Conservation (phyloP, 1,139 yeast genomes). For the Pichia sp. region DNA sequence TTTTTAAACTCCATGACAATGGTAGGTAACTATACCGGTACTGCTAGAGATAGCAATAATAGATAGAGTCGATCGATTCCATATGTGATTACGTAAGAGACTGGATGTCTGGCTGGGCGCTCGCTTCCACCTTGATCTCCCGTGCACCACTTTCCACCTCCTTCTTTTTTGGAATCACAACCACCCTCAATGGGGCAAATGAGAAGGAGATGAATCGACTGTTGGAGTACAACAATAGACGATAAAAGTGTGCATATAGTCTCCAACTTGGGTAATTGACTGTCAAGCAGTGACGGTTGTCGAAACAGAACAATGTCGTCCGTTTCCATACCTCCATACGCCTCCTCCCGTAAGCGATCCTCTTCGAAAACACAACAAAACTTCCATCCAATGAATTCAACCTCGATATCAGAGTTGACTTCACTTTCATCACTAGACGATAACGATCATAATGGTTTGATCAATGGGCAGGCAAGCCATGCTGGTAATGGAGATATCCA, state of each 20-base stretch:
- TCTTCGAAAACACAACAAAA: slow-evolving; percentile 31
- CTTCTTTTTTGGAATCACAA: not conserved
- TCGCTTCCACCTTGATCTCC: not conserved
- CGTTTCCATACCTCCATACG: not conserved
- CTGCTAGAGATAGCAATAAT: not conserved
- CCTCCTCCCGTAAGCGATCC: slow-evolving; percentile 27
- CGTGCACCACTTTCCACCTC: not conserved
- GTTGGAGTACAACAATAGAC: not conserved
- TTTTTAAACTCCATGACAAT: no score
- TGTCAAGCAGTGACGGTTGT: not conserved
- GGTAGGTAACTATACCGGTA: no score
- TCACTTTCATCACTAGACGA: not conserved
- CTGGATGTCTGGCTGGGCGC: no score
- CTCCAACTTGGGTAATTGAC: not conserved
- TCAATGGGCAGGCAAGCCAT: not conserved
- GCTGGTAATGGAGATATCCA: not conserved
- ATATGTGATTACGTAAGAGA: not conserved
- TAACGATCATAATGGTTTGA: not conserved
- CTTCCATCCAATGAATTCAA: slow-evolving; percentile 27
- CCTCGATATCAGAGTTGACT: slow-evolving; percentile 12
- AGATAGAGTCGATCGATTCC: not conserved
- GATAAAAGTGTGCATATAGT: not conserved
- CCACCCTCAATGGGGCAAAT: not conserved
- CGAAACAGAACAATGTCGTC: slow-evolving; percentile 1
- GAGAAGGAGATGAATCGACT: not conserved